Conservation (phyloP, 768 basidiomycete species). For the Pholiota molesta region DNA sequence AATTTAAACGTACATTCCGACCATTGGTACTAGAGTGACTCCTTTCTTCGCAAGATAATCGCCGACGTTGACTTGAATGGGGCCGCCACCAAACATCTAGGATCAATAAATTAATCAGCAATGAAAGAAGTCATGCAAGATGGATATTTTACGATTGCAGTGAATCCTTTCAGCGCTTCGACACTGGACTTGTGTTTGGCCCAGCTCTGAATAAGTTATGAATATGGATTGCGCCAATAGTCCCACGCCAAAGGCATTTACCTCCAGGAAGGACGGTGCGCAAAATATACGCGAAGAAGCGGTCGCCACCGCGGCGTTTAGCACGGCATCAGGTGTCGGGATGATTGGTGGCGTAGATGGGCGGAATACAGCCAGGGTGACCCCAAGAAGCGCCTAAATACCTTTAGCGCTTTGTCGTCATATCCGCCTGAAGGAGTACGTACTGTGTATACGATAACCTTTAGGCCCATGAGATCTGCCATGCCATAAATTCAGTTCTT, state of each 20-base stretch:
- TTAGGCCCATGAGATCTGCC: constrained; percentile 6
- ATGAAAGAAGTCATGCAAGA: not conserved
- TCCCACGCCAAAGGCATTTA: not conserved
- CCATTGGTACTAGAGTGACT: constrained; percentile 4
- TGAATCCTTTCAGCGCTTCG: constrained; percentile 2
- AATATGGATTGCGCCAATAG: not conserved
- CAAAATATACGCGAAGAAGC: constrained; percentile 5
- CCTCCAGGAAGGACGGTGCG: constrained; percentile 9
- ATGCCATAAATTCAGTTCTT: too few species aligned
- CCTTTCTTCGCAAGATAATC: constrained; percentile 1
- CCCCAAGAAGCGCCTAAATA: constrained; percentile 3
- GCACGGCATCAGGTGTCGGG: constrained; percentile 7
- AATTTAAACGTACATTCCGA: not conserved
- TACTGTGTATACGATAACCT: constrained; percentile 1
- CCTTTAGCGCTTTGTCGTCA: not conserved
- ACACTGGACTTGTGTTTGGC: not conserved
- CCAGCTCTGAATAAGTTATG: constrained; percentile 1
- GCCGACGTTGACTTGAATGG: not conserved
- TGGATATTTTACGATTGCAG: not conserved
- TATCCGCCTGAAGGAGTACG: not conserved
- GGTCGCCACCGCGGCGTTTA: not conserved
- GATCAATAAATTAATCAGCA: not conserved
- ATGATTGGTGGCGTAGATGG: constrained; percentile 2
- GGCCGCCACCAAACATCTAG: constrained; percentile 10
- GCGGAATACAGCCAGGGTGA: constrained; percentile 5